A percentile compares a stretch with the other conserved stretches of the same genome.
phyloP scores from a whole-genome alignment of 495 filamentous ascomycete species.

The Collariella sp. region DNA sequence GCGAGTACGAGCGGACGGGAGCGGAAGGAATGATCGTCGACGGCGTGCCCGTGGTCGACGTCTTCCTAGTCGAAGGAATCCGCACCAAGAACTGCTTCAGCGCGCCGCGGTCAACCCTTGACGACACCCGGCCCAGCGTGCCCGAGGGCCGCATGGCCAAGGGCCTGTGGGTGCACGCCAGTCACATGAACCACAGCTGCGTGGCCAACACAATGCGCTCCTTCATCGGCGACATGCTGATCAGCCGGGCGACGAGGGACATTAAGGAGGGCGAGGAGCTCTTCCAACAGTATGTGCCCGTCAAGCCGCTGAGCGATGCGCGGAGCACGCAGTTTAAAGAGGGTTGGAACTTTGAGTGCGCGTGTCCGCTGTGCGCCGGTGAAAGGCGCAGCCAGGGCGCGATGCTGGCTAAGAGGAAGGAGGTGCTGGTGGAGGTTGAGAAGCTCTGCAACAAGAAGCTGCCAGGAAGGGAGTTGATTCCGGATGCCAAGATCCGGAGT shows the following conservation, averaged over 20 bases:
- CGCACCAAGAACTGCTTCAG: constrained; percentile 44
- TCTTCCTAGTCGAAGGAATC: constrained; percentile 40
- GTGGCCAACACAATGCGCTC: constrained; percentile 41
- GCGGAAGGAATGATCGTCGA: constrained; percentile 35
- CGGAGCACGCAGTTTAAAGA: constrained; percentile 20
- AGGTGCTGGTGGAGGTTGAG: constrained; percentile 22
- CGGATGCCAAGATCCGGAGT: constrained; percentile 24
- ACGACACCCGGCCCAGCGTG: constrained; percentile 24
- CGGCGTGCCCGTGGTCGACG: constrained; percentile 43
- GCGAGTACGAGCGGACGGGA: constrained; percentile 22
- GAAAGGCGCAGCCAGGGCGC: constrained; percentile 14
- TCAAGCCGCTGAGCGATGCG: constrained; percentile 12
- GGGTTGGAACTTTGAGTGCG: constrained; percentile 44
- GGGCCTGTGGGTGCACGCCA: constrained; percentile 47
- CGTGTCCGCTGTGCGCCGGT: constrained; percentile 36
- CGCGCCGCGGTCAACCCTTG: constrained; percentile 32
- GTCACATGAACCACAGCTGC: constrained; percentile 52
- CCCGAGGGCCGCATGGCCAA: constrained; percentile 24
- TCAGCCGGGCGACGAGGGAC: constrained; percentile 41
- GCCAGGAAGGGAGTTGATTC: constrained; percentile 16
- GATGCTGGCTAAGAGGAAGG: constrained; percentile 17
- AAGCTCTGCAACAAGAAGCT: constrained; percentile 20
- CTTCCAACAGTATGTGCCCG: constrained; percentile 33
- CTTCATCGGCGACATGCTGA: constrained; percentile 52
- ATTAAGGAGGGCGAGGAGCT: constrained; percentile 46